These are phyloP conservation scores for Geranium brycei DNA, from an alignment of 345 rosid genomes.

Conservation along the genomic window DNA sequence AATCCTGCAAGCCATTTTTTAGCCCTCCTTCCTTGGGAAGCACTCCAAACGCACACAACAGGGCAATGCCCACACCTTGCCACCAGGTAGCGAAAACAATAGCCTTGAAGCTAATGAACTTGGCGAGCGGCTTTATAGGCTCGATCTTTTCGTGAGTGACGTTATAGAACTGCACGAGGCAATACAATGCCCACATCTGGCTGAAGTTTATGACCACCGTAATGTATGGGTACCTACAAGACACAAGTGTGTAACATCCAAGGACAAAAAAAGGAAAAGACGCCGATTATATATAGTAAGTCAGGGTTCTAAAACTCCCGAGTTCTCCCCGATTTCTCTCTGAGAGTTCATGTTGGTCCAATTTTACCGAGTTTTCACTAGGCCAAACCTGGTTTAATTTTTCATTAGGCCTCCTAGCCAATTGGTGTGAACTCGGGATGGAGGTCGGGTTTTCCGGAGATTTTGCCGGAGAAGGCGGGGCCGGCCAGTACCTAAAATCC, in stretches of 20 bases:
- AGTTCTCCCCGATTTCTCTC: no score
- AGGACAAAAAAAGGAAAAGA: no score
- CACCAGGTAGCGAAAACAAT: slow-evolving; percentile 94
- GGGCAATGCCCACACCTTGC: slow-evolving; percentile 77
- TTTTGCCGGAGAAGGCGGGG: no score
- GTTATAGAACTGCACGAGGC: slow-evolving; percentile 81
- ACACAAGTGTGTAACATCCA: not conserved
- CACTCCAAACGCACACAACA: slow-evolving; percentile 44
- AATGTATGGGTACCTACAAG: slow-evolving; percentile 68
- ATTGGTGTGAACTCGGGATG: no score
- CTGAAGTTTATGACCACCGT: slow-evolving; percentile 73
- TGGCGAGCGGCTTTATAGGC: slow-evolving; percentile 64
- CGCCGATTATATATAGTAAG: no score
- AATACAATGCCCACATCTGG: slow-evolving; percentile 88
- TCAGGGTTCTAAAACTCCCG: no score
- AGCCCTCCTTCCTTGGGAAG: slow-evolving; percentile 51
- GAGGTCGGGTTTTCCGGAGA: no score
- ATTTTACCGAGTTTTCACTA: no score
- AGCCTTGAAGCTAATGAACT: slow-evolving; percentile 90
- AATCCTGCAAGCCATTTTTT: slow-evolving; percentile 54
- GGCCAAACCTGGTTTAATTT: no score
- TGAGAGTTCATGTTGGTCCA: no score
- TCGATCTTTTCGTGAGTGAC: slow-evolving; percentile 60
- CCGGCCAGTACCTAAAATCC: no score
- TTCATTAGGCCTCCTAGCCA: no score